Base-by-base conservation (phyloP, 768 basidiomycete genomes). In the Suillus ampliporus region DNA sequence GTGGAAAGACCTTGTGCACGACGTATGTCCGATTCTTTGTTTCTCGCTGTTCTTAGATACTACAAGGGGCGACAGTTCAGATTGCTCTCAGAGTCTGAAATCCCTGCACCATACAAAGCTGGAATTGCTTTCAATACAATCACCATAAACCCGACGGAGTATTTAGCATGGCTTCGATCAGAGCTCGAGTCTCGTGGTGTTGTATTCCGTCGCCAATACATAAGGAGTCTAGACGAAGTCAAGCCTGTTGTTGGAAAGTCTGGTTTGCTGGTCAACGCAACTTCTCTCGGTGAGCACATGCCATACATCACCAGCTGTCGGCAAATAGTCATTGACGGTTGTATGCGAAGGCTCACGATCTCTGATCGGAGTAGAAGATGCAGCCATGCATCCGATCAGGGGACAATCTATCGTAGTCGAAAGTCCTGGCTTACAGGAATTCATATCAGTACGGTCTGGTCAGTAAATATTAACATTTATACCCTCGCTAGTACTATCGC, bases 361-460 rank as follows among this genome's bases (percentile, higher is more conserved):
- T 40, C 80, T 97, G 50, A 85, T 91, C 14, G 95, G 94, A 6
- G 86, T 96, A 2, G 89, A 95, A 68, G 95, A 97, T 73, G 80
- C 80, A 62, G 78, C 77, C n/a, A 77, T 95, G 28, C 86, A 85
- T 70, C 93, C 95, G 1, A 84, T 95, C 65, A 82, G 94, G 47
- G 95, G 95, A 6, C 95, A 97, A 76, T 90, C 92, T 0, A 87
- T 95, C 14, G 72, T 95, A n/a, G 80, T 96, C 19, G 75, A 84
- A 41, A 89, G 91, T 4, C 88, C 90, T 0, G 83, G 84, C 77
- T 78, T 92, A 48, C 53, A 77, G 48, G 78, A 80, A 61, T 78
- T 70, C 57, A 44, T 79, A 28, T 60, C 58, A 69, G 66, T 62
- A 37, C 54, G 69, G n/a, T 38, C 61, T 8, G 74, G 79, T 77